Percentiles rank a stretch among this genome's conserved stretches.
phyloP scores from a whole-genome alignment of 2,329 filamentous ascomycete species.

The Sporothrix luriei region DNA sequence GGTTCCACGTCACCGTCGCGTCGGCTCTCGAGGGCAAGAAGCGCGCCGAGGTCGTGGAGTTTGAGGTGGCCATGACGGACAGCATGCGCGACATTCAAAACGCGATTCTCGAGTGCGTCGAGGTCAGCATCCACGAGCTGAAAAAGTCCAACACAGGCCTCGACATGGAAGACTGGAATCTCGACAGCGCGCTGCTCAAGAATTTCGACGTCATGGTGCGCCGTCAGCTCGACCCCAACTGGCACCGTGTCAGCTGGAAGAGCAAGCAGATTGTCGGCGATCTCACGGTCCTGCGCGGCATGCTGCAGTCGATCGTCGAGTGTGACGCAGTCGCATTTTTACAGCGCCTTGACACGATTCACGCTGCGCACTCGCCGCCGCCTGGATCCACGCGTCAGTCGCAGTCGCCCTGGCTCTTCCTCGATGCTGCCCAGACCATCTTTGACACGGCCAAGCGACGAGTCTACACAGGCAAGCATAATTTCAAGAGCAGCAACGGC shows the following conservation, averaged over 20 bases:
- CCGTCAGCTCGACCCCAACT: constrained; percentile 90
- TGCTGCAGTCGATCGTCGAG: constrained; percentile 79
- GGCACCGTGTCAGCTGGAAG: constrained; percentile 94
- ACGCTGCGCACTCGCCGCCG: constrained; percentile 84
- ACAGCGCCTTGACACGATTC: constrained; percentile 90
- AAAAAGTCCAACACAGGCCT: constrained; percentile 88
- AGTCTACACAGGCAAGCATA: constrained; percentile 75
- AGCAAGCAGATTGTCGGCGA: constrained; percentile 94
- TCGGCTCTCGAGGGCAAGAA: constrained; percentile 86
- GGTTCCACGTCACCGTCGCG: constrained; percentile 89
- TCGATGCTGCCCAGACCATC: constrained; percentile 91
- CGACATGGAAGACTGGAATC: constrained; percentile 95
- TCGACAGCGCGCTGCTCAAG: constrained; percentile 87
- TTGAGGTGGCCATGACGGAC: constrained; percentile 95
- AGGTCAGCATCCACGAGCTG: constrained; percentile 89
- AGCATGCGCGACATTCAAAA: constrained; percentile 92
- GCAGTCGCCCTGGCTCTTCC: constrained; percentile 93
- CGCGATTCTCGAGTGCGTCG: constrained; percentile 92
- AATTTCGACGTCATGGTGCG: constrained; percentile 90
- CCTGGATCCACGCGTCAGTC: constrained; percentile 84
- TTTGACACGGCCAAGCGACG: constrained; percentile 87
- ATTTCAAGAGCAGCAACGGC: constrained; percentile 49
- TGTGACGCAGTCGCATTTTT: constrained; percentile 91
- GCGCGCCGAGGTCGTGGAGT: constrained; percentile 94
- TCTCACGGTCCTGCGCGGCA: constrained; percentile 75